These are phyloP conservation scores for Kwoniella bestiolae DNA, from an alignment of 768 basidiomycete species.

Conservation along the genomic window DNA sequence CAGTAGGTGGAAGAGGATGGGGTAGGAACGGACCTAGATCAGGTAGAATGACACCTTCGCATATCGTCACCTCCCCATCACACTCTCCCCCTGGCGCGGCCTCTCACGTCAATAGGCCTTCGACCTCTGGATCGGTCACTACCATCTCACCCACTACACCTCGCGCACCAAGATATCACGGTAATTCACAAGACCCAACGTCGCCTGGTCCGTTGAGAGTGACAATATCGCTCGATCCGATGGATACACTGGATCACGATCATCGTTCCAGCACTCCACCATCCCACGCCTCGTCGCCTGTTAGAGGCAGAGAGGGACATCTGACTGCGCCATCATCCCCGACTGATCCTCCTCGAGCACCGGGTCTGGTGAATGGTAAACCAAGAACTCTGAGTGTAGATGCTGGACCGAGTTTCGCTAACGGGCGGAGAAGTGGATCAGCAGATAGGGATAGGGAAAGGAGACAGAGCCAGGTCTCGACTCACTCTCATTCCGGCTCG, in stretches of 20 bases:
- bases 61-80: slow-evolving; percentile 19
- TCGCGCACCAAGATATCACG: slow-evolving; percentile 13
- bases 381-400: slow-evolving; percentile 28
- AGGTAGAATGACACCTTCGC: slow-evolving; percentile 17
- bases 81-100: slow-evolving; percentile 1
- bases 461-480: slow-evolving; percentile 38
- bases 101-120: not conserved
- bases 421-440: slow-evolving; percentile 20
- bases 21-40: slow-evolving; percentile 23
- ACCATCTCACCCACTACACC: slow-evolving; percentile 26
- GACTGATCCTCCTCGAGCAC: slow-evolving; percentile 3
- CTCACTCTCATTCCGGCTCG: slow-evolving; percentile 17
- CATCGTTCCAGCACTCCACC: slow-evolving; percentile 7
- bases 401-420: slow-evolving; percentile 6
- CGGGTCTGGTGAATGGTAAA: slow-evolving; percentile 9
- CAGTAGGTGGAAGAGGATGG: slow-evolving; percentile 19
- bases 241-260: slow-evolving; percentile 12
- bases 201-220: slow-evolving; percentile 23
- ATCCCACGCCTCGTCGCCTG: slow-evolving; percentile 4
- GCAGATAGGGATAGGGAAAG: slow-evolving; percentile 35
- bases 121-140: slow-evolving; percentile 2
- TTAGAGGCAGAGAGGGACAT: slow-evolving; percentile 18
- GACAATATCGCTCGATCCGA: slow-evolving; percentile 26
- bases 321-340: slow-evolving; percentile 18
- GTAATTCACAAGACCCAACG: slow-evolving; percentile 9